Evolutionary conservation across 352 stramenopile species (phyloP).

Genomic region (Saprolegnia parasitica): DNA sequence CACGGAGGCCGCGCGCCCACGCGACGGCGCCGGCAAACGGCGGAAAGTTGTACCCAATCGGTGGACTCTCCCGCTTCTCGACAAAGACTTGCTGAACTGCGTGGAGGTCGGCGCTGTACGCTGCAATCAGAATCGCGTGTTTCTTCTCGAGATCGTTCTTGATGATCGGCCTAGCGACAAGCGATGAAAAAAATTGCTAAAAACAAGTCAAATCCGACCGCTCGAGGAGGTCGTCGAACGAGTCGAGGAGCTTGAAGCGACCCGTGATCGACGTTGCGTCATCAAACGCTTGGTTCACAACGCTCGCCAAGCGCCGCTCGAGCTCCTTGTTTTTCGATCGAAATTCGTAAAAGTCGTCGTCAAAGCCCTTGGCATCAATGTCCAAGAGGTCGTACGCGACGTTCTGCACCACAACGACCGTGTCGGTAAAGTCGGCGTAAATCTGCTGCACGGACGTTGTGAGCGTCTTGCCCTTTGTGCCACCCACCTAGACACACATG

Average conservation of each 20-base stretch:
- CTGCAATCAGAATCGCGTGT: conserved; percentile 68
- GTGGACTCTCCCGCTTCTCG: conserved; percentile 78
- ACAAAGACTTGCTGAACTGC: conserved; percentile 88
- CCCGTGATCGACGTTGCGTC: conserved; percentile 85
- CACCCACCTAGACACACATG: conserved; percentile 47
- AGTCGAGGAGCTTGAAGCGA: conserved; percentile 89
- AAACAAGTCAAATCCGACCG: conserved; percentile 31
- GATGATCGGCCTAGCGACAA: conserved; percentile 46
- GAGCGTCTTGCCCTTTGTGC: conserved; percentile 90
- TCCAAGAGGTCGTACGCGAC: conserved; percentile 88
- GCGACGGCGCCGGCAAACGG: conserved; percentile 88
- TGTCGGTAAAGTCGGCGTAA: conserved; percentile 79
- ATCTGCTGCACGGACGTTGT: conserved; percentile 88
- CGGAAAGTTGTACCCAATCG: conserved; percentile 84
- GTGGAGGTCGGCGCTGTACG: conserved; percentile 77
- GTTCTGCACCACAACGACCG: conserved; percentile 63
- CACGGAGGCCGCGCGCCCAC: conserved; percentile 82
- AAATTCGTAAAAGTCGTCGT: conserved; percentile 90
- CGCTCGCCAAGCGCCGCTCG: conserved; percentile 75
- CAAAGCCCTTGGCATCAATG: conserved; percentile 85
- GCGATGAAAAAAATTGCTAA: conserved; percentile 30
- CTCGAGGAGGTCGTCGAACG: conserved; percentile 85
- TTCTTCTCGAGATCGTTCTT: conserved; percentile 88
- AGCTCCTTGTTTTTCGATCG: conserved; percentile 85
- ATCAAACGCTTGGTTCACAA: conserved; percentile 91